These are phyloP conservation scores for Cucurbita maxima DNA, from an alignment of 306 rosid species.

Conservation along the genomic window DNA sequence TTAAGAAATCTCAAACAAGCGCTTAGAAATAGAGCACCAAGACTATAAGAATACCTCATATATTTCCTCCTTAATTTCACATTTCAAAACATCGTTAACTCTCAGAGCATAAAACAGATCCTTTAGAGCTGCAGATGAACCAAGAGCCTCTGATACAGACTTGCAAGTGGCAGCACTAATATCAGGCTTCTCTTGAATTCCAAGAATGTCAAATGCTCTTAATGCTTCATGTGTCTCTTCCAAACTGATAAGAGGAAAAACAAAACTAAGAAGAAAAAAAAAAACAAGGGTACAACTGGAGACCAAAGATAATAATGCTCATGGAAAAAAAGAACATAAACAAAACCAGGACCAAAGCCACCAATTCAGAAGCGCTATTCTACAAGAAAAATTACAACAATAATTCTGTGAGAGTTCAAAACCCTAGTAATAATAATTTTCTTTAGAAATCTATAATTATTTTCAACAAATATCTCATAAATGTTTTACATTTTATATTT, in stretches of 20 bases:
- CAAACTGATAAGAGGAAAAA: slow-evolving; percentile 35
- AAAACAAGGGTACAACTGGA: not conserved
- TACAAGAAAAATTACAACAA: not conserved
- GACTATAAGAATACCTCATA: slow-evolving; percentile 37
- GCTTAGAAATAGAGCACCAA: slow-evolving; percentile 9
- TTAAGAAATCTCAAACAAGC: not conserved
- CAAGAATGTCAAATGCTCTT: slow-evolving; percentile 62
- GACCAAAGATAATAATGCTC: not conserved
- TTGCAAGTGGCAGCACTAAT: slow-evolving; percentile 33
- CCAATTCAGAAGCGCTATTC: not conserved
- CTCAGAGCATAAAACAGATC: slow-evolving; percentile 61
- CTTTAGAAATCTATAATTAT: not conserved
- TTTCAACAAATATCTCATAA: not conserved
- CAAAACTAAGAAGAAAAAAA: not conserved
- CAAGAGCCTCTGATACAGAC: slow-evolving; percentile 48
- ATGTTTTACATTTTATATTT: not conserved
- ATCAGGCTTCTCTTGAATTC: slow-evolving; percentile 41
- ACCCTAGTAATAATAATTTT: not conserved
- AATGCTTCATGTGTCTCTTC: slow-evolving; percentile 72
- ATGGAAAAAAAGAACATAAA: not conserved
- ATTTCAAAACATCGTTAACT: slow-evolving; percentile 52
- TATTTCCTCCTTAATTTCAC: slow-evolving; percentile 34
- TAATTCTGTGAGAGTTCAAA: not conserved
- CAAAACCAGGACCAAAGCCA: not conserved
- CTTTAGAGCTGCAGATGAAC: slow-evolving; percentile 35